Evolutionary conservation across 495 filamentous ascomycete species (phyloP), one percentile per base, ranked within the genome.

Genomic region (Penicillium canescens): DNA sequence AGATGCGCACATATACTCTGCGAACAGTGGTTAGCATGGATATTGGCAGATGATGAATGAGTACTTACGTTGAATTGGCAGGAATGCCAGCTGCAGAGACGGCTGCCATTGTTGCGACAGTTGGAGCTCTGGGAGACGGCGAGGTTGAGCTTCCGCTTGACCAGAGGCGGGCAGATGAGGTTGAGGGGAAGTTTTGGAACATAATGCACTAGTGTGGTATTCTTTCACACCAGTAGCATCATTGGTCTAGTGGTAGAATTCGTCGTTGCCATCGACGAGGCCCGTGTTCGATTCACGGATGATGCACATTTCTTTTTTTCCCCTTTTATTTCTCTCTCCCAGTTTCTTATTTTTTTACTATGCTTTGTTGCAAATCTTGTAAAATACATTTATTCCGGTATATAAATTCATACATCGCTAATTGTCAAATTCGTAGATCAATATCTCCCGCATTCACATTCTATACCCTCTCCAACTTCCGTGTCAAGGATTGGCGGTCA

Each of bases 201-300:
- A 59, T 56, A 24, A 18, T 23, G 5, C 8, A 11, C 20, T 42
- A 12, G 5, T 18, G 18, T 18, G 18, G 1, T 18, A 18, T 18
- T 18, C 18, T 18, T 18, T 18, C 1, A 18, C 8, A 11, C 20
- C 39, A 12, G 5, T 46, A 70, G 76, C 76, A 76, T 77, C 73
- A 76, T 76, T 79, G 77, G 77, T 79, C 75, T 79, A 79, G 77
- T 79, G 77, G 77, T 80, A 80, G 74, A 80, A 80, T 80, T 78
- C 77, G 67, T 80, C 77, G 77, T 78, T 80, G 76, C 77, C 76
- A 80, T 80, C 77, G 77, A 80, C 67, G 77, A 79, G 77, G 74
- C 77, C 75, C 76, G 77, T 74, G 77, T 80, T 80, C 77, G 77
- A 80, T 78, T 80, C 77, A 74, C 77, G 75, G 75, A 75, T 77